Evolutionary conservation across 306 rosid genomes (phyloP), one percentile per base, ranked within the genome.

Genomic region (Crotalaria pallida): DNA sequence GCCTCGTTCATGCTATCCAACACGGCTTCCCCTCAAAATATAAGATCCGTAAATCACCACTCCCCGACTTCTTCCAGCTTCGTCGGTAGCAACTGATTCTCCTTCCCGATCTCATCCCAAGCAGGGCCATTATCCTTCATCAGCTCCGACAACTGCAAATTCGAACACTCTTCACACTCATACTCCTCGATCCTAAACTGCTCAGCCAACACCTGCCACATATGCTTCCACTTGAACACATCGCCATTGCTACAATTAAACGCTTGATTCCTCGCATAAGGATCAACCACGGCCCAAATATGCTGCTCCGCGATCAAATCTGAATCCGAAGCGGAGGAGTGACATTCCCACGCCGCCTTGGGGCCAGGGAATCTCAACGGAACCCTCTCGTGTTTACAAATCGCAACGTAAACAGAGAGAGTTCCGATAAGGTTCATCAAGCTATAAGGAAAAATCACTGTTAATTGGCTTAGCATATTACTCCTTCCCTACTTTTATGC

Each of bases 301-400:
- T 89, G 92, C 58, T 89, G 96, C 84, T 89, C 96, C 2, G 92
- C 96, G 5, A 86, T 75, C 82, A 88, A 72, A 82, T 89, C 93
- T 0, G 89, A 91, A 67, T 89, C 96, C 0, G 96, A 82, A 24
- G 73, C 86, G 12, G 11, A 51, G 0, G 62, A 50, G 48, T 76
- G 85, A 45, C 55, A 15, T 22, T 85, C 88, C 93, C 93, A 87
- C 8, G 81, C 86, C 21, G 3, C 76, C 12, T 56, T 79, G 0
- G 74, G 68, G 1, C 96, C 93, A 0, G 96, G 96, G 58, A 89
- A 89, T 36, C 48, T 80, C 81, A 89, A 61, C 2, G 88, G 85
- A 53, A 51, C 6, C 0, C 85, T 82, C 64, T 87, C 86, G 56
- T 89, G 91, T 63, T 87, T 89, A 77, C 93, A 89, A 56, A 89